These are phyloP conservation scores for Fusarium abutilonis DNA, from an alignment of 2,329 filamentous ascomycete species.

Conservation along the genomic window DNA sequence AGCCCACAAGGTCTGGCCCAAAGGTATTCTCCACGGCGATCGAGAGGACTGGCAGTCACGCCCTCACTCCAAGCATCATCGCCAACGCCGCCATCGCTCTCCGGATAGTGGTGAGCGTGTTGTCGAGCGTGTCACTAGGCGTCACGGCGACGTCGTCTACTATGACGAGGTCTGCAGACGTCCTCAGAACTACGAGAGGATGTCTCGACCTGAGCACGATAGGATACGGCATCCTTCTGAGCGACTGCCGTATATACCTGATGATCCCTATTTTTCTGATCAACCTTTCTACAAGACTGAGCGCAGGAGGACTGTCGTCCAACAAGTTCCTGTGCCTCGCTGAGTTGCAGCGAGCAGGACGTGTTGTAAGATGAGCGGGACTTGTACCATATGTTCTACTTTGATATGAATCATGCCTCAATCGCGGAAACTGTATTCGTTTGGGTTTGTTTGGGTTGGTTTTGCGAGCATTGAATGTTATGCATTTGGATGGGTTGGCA, in stretches of 20 bases:
- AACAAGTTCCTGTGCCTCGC: conserved; percentile 22
- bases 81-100: conserved; percentile 25
- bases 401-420: conserved; percentile 4
- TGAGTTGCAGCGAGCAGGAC: conserved; percentile 11
- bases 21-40: conserved; percentile 44
- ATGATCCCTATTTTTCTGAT: conserved; percentile 31
- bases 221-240: conserved; percentile 16
- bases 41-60: conserved; percentile 47
- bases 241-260: conserved; percentile 29
- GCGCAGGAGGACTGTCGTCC: conserved; percentile 25
- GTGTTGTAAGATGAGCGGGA: background rate
- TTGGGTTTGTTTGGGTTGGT: background rate
- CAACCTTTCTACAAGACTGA: conserved; percentile 38
- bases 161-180: conserved; percentile 34
- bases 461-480: background rate
- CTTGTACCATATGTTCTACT: background rate
- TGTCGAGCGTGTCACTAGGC: conserved; percentile 25
- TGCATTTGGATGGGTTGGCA: conserved; percentile 10
- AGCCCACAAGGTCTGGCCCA: conserved; percentile 51
- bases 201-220: conserved; percentile 25
- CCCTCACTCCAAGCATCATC: conserved; percentile 22
- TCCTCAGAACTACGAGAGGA: conserved; percentile 33
- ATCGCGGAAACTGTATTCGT: background rate
- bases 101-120: conserved; percentile 23
- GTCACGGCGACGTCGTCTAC: conserved; percentile 33